Percentiles rank a stretch among this genome's conserved stretches.
These are phyloP conservation scores for Actinidia chinensis DNA, from an alignment of 179 eudicot species.

Conservation along the genomic window DNA sequence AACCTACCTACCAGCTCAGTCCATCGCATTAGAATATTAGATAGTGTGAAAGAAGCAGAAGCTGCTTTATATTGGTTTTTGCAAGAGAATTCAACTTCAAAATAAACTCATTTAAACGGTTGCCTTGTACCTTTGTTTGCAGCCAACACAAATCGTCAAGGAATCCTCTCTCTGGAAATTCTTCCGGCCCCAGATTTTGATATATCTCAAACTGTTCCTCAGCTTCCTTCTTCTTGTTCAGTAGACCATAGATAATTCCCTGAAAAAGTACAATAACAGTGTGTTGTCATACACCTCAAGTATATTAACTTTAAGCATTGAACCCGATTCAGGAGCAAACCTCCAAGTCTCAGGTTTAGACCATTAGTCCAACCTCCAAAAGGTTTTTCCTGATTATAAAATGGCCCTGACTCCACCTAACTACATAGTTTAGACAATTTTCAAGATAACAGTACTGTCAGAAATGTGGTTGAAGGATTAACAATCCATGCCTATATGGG, in stretches of 20 bases:
- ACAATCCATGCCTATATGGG: too few relatives aligned
- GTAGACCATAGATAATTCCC: slow-evolving; percentile 90
- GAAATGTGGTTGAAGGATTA: too few relatives aligned
- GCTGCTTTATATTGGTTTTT: slow-evolving; percentile 27
- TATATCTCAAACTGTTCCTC: slow-evolving; percentile 72
- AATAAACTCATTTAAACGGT: slow-evolving; percentile 53
- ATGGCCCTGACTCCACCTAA: too few relatives aligned
- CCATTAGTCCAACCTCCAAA: too few relatives aligned
- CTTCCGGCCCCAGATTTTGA: slow-evolving; percentile 80
- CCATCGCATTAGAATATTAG: neutral
- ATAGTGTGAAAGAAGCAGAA: neutral
- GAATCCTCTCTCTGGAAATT: slow-evolving; percentile 90
- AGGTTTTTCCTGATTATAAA: too few relatives aligned
- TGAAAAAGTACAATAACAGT: too few relatives aligned
- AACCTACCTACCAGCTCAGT: neutral
- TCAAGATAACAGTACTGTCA: too few relatives aligned
- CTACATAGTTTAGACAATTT: too few relatives aligned
- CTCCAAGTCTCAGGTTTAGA: too few relatives aligned
- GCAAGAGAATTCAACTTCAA: slow-evolving; percentile 44
- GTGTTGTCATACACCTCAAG: too few relatives aligned
- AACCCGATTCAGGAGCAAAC: too few relatives aligned
- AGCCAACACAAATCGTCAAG: slow-evolving; percentile 81
- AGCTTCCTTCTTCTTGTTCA: slow-evolving; percentile 83
- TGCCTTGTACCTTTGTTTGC: slow-evolving; percentile 67
- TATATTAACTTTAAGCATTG: too few relatives aligned